Percentiles rank a stretch among this genome's conserved stretches.
phyloP scores from a whole-genome alignment of 306 rosid species.

The Dicorynia guianensis region DNA sequence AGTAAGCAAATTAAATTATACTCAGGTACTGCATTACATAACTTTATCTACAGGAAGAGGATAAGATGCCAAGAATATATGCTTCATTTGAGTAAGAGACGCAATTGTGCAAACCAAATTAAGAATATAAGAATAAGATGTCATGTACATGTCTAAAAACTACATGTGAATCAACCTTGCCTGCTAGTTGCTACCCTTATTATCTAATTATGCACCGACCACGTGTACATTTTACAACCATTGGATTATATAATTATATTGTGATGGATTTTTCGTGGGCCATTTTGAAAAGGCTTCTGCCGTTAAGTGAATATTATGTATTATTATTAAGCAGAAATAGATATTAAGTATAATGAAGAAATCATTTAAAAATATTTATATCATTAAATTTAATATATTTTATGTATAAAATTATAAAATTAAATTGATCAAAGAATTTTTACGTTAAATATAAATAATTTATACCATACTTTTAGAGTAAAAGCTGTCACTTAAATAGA shows the following conservation, averaged over 20 bases:
- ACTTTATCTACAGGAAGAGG: not conserved
- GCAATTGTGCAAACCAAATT: constrained; percentile 28
- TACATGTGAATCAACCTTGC: constrained; percentile 39
- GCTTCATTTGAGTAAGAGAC: constrained; percentile 27
- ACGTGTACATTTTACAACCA: constrained; percentile 35
- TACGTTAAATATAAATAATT: too few species aligned
- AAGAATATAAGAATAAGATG: constrained; percentile 39
- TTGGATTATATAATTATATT: not conserved
- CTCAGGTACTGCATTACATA: too few species aligned
- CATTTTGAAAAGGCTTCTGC: constrained; percentile 31
- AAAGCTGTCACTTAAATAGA: constrained; percentile 44
- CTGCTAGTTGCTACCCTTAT: not conserved
- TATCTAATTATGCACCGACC: constrained; percentile 29
- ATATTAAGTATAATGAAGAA: too few species aligned
- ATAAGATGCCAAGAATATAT: constrained; percentile 42
- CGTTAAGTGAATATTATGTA: not conserved
- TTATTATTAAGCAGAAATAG: too few species aligned
- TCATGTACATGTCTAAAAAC: constrained; percentile 38
- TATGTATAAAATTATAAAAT: too few species aligned
- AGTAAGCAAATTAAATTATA: too few species aligned
- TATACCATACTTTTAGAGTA: constrained; percentile 24
- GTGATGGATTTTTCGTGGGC: constrained; percentile 17
- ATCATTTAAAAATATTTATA: too few species aligned
- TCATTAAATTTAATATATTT: too few species aligned
- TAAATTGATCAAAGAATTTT: too few species aligned